phyloP scores from a whole-genome alignment of 192 early-diverging fungal genomes.

The Coemansia brasiliensis region DNA sequence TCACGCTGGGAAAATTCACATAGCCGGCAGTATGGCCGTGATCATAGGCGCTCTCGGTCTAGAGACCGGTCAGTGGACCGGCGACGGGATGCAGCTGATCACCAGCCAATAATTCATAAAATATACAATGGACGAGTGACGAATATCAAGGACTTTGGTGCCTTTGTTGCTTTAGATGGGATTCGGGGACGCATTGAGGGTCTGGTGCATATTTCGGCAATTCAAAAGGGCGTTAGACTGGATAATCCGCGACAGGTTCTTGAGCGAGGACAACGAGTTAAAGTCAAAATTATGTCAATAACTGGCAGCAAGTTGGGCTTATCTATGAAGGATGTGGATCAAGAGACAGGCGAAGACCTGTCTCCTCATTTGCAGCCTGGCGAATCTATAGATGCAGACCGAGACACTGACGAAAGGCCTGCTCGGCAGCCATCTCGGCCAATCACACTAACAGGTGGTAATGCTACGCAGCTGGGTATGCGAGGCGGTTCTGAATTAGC shows the following conservation, averaged over 20 bases:
- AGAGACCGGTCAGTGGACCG: background rate
- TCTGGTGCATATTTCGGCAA: constrained; percentile 82
- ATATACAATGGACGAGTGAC: constrained; percentile 86
- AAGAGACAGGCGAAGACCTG: constrained; percentile 85
- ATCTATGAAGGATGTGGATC: constrained; percentile 97
- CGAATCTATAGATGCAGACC: constrained; percentile 14
- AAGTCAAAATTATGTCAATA: constrained; percentile 94
- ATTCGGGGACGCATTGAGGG: constrained; percentile 78
- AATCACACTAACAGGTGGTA: constrained; percentile 24
- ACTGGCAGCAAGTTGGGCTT: constrained; percentile 79
- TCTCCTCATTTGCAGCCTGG: constrained; percentile 74
- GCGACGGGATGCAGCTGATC: constrained; percentile 49
- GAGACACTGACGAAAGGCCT: background rate
- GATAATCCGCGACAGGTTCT: constrained; percentile 87
- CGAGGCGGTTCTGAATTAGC: background rate
- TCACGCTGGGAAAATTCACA: too few species aligned
- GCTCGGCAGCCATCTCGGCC: constrained; percentile 11
- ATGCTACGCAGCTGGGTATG: constrained; percentile 28
- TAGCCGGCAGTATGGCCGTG: background rate
- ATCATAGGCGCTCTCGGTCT: constrained; percentile 26
- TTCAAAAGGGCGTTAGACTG: constrained; percentile 67
- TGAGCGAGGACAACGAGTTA: constrained; percentile 74
- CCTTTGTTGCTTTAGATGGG: constrained; percentile 85
- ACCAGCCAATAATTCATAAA: constrained; percentile 84
- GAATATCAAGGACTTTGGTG: constrained; percentile 90